These are phyloP conservation scores for Angophora floribunda DNA, from an alignment of 345 rosid species.

Conservation along the genomic window DNA sequence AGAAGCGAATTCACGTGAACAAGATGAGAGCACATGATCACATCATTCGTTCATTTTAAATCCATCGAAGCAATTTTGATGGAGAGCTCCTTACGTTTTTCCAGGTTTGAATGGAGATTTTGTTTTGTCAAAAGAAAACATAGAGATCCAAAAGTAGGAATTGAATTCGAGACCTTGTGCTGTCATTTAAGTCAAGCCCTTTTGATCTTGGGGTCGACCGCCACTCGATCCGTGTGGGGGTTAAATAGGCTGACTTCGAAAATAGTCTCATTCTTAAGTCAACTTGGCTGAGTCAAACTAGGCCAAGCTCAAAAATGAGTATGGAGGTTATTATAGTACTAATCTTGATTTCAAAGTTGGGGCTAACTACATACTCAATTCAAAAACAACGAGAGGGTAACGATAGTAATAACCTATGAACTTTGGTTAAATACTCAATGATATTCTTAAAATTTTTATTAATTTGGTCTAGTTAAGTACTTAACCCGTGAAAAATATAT, in stretches of 20 bases:
- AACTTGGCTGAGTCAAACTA: not conserved
- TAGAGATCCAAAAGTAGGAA: not conserved
- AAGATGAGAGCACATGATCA: not conserved
- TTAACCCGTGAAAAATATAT: not conserved
- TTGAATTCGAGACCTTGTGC: fast-evolving
- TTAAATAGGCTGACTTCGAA: no score
- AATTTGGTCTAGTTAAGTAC: not conserved
- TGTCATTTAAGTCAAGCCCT: not conserved
- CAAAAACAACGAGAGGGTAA: no score
- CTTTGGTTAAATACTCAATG: fast-evolving
- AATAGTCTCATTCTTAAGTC: no score
- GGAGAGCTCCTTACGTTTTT: not conserved
- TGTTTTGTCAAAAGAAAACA: not conserved
- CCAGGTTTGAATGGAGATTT: fast-evolving
- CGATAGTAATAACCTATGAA: not conserved
- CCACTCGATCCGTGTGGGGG: not conserved
- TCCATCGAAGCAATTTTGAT: not conserved
- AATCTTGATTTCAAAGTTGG: not conserved
- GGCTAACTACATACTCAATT: not conserved
- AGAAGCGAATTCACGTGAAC: not conserved
- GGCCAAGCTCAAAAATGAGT: not conserved
- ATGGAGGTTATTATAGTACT: not conserved
- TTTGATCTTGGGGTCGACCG: not conserved
- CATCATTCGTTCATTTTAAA: not conserved
- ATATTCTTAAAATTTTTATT: not conserved